Percentiles rank a stretch among this genome's conserved stretches.
Conservation (phyloP, 306 rosid species). For the Spatholobus suberectus region DNA sequence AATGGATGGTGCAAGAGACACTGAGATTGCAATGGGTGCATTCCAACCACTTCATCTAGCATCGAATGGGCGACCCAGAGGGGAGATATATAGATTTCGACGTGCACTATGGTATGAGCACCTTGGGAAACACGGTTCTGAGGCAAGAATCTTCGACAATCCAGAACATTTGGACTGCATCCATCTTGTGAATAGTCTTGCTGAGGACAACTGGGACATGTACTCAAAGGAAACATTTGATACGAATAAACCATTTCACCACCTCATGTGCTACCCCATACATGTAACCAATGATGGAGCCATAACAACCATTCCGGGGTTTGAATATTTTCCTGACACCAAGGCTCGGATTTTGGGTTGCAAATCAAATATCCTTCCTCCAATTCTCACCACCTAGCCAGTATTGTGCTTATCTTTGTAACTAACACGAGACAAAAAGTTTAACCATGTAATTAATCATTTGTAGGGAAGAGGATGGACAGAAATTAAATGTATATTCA, state of each 20-base stretch:
- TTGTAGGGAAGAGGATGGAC: not conserved
- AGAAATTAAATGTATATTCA: not conserved
- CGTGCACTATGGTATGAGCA: conserved; percentile 75
- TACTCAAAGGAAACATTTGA: conserved; percentile 31
- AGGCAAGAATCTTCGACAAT: not conserved
- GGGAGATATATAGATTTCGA: conserved; percentile 65
- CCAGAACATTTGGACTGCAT: conserved; percentile 44
- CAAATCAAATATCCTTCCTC: conserved; percentile 39
- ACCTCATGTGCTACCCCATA: conserved; percentile 49
- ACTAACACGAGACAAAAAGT: not conserved
- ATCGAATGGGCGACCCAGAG: conserved; percentile 38
- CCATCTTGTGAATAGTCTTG: conserved; percentile 12
- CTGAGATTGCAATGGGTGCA: conserved; percentile 91
- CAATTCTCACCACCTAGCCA: conserved; percentile 53
- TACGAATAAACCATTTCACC: not conserved
- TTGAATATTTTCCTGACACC: conserved; percentile 52
- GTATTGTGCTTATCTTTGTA: not conserved
- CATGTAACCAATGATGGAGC: conserved; percentile 28
- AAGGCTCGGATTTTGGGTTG: conserved; percentile 46
- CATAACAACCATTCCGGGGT: conserved; percentile 18
- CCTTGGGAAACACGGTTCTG: conserved; percentile 26
- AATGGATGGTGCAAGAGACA: conserved; percentile 92
- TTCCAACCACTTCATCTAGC: conserved; percentile 68
- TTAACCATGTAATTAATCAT: not conserved
- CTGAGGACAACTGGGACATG: conserved; percentile 35